Conservation (phyloP, 148 eudicot species). For the Vaccinium vitisidaea region DNA sequence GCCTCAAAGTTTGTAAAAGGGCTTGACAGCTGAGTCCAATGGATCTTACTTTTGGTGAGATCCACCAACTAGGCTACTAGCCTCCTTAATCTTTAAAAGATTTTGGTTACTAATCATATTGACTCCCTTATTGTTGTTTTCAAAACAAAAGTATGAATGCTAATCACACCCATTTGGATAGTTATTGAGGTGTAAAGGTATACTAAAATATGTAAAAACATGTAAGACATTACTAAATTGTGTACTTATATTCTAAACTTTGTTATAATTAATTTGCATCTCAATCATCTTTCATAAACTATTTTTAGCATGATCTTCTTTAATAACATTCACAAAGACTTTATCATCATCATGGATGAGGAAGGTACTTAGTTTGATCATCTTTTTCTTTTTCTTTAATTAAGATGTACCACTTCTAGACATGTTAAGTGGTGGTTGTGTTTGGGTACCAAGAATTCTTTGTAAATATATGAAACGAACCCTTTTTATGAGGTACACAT, state of each 20-base stretch:
- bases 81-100: constrained; percentile 22
- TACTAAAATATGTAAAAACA: not conserved
- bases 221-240: not conserved
- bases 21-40: constrained; percentile 23
- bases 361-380: constrained; percentile 3
- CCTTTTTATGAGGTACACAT: not conserved
- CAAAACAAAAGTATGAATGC: not conserved
- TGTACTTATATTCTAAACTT: not conserved
- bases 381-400: not conserved
- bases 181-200: not conserved
- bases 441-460: constrained; percentile 1
- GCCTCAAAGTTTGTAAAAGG: constrained; percentile 42
- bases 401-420: not conserved
- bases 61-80: constrained; percentile 18
- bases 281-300: not conserved
- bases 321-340: not conserved
- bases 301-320: not conserved
- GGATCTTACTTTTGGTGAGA: constrained; percentile 26
- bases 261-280: not conserved
- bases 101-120: constrained; percentile 1
- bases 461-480: not conserved
- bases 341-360: constrained; percentile 21
- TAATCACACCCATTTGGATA: not conserved
- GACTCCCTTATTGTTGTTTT: not conserved
- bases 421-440: not conserved